Conservation (phyloP, 768 basidiomycete species). For the Coprinopsis marcescibilis region DNA sequence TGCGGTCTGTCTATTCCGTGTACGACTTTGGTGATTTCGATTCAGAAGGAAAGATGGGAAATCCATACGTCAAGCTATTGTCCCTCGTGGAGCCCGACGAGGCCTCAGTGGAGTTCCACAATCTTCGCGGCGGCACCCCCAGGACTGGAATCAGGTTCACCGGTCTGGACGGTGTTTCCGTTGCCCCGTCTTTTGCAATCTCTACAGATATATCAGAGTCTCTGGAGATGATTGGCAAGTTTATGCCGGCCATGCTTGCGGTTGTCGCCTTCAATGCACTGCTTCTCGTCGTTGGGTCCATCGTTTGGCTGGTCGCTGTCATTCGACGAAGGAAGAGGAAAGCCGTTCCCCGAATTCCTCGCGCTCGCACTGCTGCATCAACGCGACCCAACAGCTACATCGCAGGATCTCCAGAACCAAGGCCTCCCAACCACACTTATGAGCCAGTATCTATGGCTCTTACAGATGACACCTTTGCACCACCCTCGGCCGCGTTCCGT, state of each 20-base stretch:
- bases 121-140: conserved; percentile 57
- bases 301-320: conserved; percentile 48
- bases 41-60: conserved; percentile 55
- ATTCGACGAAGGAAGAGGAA: conserved; percentile 42
- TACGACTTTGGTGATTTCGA: conserved; percentile 85
- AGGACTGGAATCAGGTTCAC: conserved; percentile 66
- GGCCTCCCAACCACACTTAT: conserved; percentile 41
- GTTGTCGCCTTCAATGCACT: conserved; percentile 76
- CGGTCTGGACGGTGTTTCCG: conserved; percentile 38
- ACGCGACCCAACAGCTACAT: conserved; percentile 34
- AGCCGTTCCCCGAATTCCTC: conserved; percentile 28
- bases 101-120: conserved; percentile 68
- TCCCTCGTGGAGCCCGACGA: conserved; percentile 61
- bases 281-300: conserved; percentile 51
- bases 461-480: conserved; percentile 53
- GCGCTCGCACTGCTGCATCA: conserved; percentile 31
- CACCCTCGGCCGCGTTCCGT: conserved; percentile 56
- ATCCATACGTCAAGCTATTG: conserved; percentile 74
- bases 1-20: conserved; percentile 76
- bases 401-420: conserved; percentile 29
- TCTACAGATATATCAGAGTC: conserved; percentile 54
- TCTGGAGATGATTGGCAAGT: conserved; percentile 56
- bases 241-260: conserved; percentile 69
- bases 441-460: conserved; percentile 68
- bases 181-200: conserved; percentile 43